These are phyloP conservation scores for Kazachstania martiniae DNA, from an alignment of 805 yeast genomes.

Conservation along the genomic window DNA sequence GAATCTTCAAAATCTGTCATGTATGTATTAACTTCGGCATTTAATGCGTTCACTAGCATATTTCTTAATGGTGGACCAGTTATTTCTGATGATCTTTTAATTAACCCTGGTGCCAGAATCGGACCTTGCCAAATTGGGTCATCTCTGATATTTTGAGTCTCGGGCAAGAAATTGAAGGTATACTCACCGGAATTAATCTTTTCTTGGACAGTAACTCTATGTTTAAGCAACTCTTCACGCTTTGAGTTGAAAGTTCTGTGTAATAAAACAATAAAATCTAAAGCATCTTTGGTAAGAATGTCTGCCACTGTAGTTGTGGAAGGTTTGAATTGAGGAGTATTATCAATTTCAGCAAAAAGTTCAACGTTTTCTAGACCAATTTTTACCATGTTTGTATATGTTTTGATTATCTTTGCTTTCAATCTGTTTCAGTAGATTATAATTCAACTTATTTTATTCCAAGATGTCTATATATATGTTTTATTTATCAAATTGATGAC, in stretches of 20 bases:
- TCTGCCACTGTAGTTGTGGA: slow-evolving; percentile 31
- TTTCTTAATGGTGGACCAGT: slow-evolving; percentile 81
- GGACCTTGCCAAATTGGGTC: slow-evolving; percentile 71
- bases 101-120: slow-evolving; percentile 58
- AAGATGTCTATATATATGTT: too few relatives aligned
- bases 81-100: slow-evolving; percentile 68
- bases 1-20: slow-evolving; percentile 86
- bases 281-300: slow-evolving; percentile 35
- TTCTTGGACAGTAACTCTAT: slow-evolving; percentile 51
- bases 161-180: slow-evolving; percentile 50
- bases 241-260: slow-evolving; percentile 61
- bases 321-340: slow-evolving; percentile 22
- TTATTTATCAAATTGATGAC: too few relatives aligned
- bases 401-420: too few relatives aligned
- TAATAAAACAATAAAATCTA: slow-evolving; percentile 58
- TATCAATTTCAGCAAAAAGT: slow-evolving; percentile 26
- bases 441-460: too few relatives aligned
- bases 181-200: slow-evolving; percentile 49
- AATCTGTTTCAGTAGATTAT: too few relatives aligned
- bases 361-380: slow-evolving; percentile 26
- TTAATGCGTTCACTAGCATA: slow-evolving; percentile 74
- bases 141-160: slow-evolving; percentile 55
- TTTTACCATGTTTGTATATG: slow-evolving; percentile 3
- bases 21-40: slow-evolving; percentile 68
- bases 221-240: slow-evolving; percentile 47